Conservation (phyloP, 148 eudicot genomes). For the Persicaria tinctoria region DNA sequence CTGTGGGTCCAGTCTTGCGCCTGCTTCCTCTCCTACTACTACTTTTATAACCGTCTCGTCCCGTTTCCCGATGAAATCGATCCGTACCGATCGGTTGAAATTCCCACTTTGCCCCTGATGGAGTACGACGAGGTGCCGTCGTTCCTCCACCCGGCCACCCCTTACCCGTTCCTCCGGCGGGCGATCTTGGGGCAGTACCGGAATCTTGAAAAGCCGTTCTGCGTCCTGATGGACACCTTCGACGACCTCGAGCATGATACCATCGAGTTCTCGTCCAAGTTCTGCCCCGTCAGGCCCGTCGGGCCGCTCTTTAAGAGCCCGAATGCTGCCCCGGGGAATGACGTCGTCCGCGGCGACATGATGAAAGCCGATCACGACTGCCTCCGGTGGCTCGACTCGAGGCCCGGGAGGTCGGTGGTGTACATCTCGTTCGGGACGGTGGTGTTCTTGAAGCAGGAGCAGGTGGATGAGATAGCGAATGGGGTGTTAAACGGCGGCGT, state of each 20-base stretch:
- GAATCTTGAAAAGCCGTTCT: constrained; percentile 45
- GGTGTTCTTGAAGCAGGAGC: constrained; percentile 51
- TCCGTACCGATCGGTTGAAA: constrained; percentile 13
- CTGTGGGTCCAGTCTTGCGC: constrained; percentile 37
- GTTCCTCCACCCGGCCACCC: constrained; percentile 39
- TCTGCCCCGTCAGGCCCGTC: constrained; percentile 46
- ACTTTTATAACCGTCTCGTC: constrained; percentile 12
- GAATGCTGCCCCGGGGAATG: not conserved
- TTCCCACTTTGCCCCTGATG: constrained; percentile 25
- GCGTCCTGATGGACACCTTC: constrained; percentile 64
- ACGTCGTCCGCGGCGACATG: constrained; percentile 35
- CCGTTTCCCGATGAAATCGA: constrained; percentile 16
- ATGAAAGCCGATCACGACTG: constrained; percentile 39
- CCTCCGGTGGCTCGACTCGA: constrained; percentile 51
- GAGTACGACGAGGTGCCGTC: constrained; percentile 33
- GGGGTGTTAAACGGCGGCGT: constrained; percentile 44
- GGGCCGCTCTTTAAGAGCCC: constrained; percentile 57
- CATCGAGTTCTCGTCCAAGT: constrained; percentile 34
- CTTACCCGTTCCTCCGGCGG: constrained; percentile 40
- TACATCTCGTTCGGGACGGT: constrained; percentile 74
- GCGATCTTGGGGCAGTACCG: constrained; percentile 57
- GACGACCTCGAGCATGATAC: constrained; percentile 56
- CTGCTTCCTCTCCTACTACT: constrained; percentile 25
- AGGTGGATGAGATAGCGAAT: constrained; percentile 56
- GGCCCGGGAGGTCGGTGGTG: constrained; percentile 42